These are phyloP conservation scores for Fonsecaea pugnacius DNA, from an alignment of 2,329 filamentous ascomycete genomes.

Conservation along the genomic window DNA sequence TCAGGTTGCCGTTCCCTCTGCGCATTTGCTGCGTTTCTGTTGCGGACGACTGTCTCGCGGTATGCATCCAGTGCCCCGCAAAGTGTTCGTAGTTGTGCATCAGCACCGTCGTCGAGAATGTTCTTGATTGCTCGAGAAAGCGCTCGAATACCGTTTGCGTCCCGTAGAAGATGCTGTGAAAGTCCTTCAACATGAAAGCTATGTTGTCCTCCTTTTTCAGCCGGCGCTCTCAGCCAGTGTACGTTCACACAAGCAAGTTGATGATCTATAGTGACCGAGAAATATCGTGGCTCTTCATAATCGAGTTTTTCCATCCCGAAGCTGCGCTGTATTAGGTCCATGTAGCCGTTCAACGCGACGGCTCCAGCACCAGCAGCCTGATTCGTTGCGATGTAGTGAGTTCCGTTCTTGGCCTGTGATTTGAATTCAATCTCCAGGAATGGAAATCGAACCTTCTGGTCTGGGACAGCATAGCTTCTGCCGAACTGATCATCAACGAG, in stretches of 20 bases:
- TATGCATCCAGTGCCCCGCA: constrained; percentile 29
- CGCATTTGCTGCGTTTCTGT: constrained; percentile 22
- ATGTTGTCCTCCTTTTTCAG: constrained; percentile 21
- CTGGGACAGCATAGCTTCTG: constrained; percentile 26
- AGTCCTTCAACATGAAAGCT: constrained; percentile 29
- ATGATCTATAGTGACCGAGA: constrained; percentile 32
- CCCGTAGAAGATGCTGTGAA: constrained; percentile 20
- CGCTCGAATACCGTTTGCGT: constrained; percentile 25
- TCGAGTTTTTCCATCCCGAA: constrained; percentile 21
- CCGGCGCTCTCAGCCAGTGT: constrained; percentile 29
- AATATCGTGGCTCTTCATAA: constrained; percentile 29
- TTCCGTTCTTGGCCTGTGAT: constrained; percentile 27
- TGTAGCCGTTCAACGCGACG: constrained; percentile 23
- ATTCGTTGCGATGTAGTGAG: constrained; percentile 29
- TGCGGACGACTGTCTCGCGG: constrained; percentile 22
- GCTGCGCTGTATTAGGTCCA: constrained; percentile 28
- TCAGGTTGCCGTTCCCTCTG: constrained; percentile 10
- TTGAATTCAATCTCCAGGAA: constrained; percentile 30
- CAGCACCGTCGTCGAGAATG: constrained; percentile 28
- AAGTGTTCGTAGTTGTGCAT: constrained; percentile 22
- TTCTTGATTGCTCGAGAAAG: constrained; percentile 33
- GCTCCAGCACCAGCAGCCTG: constrained; percentile 30
- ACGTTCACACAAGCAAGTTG: constrained; percentile 24
- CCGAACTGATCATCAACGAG: constrained; percentile 25
- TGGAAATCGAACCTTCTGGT: constrained; percentile 28